phyloP scores from a whole-genome alignment of 2,329 filamentous ascomycete species.

The Trichoderma aggressivum region DNA sequence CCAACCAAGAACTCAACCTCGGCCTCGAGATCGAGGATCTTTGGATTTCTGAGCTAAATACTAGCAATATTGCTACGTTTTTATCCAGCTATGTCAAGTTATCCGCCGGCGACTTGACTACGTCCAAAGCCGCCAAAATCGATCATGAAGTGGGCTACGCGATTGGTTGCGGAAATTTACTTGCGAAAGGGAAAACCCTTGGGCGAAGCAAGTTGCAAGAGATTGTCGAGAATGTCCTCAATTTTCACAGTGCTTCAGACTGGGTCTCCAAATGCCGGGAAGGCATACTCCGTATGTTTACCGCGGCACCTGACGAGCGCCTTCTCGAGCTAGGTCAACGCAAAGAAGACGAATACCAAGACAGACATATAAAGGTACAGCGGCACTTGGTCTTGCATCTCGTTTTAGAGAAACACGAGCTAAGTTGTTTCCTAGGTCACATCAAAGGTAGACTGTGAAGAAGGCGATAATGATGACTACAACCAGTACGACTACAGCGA shows the following conservation, averaged over 20 bases:
- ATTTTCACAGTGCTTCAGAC: neutral
- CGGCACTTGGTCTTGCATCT: neutral
- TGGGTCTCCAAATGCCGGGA: neutral
- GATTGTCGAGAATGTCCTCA: neutral
- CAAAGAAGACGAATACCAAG: neutral
- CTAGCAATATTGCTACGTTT: neutral
- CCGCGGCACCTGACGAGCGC: neutral
- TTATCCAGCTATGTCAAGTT: neutral
- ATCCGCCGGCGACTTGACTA: neutral
- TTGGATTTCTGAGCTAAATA: neutral
- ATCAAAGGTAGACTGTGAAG: neutral
- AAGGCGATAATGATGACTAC: neutral
- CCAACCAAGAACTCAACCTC: neutral
- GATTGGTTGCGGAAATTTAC: neutral
- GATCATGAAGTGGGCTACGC: neutral
- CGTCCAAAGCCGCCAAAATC: neutral
- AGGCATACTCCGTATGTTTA: neutral
- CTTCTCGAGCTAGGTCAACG: neutral
- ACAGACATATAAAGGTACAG: neutral
- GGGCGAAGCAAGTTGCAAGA: neutral
- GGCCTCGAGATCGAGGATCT: neutral
- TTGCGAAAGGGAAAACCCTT: neutral
- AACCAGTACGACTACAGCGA: neutral
- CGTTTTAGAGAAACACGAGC: neutral
- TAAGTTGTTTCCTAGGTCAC: neutral